Evolutionary conservation across 2,329 filamentous ascomycete genomes (phyloP), one percentile per base, ranked within the genome.

Genomic region (Magnaporthales sp.): DNA sequence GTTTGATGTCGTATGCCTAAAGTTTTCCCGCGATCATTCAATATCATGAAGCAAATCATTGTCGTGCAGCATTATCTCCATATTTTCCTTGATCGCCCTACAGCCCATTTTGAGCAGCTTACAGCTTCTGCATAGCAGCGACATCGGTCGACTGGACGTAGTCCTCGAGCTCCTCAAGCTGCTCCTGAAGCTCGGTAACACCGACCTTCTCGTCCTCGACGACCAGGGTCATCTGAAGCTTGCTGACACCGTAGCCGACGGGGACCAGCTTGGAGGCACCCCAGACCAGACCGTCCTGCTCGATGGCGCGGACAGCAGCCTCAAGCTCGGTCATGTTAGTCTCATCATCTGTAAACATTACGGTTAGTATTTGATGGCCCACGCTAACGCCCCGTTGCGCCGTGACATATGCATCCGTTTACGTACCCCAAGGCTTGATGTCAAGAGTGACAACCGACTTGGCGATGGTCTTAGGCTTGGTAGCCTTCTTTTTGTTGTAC

Each of bases 151-250:
- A 97, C 88, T 99, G 95, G 77, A 99, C 93, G 80, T 92, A 90
- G 79, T 99, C 95, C 84, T 98, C 95, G 75, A 93, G 86, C 73
- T 86, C 91, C 76, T 77, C 70, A 75, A 98, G 96, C 84, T 91
- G 76, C 78, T 92, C 88, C 86, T 97, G 88, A 73, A 99, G 89
- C 70, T 97, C 94, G 73, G 90, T 87, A 71, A 91, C 79, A 72
- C 91, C 93, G 77, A 99, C 80, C 88, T 97, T 97, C 72, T 98
- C 94, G 79, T 99, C 95, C 86, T 98, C 95, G 71, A 98, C 84
- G 74, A 98, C 93, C 73, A 98, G 82, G 89, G 92, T 98, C 85
- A 99, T 96, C 87, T 98, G 94, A 71, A 99, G 89, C 88, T 98
- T 98, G 87, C 91, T 95, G 86, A 99, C 96, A 86, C 95, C 95